Conservation (phyloP, 2,329 filamentous ascomycete species). For the Penicillium capsulatum region DNA sequence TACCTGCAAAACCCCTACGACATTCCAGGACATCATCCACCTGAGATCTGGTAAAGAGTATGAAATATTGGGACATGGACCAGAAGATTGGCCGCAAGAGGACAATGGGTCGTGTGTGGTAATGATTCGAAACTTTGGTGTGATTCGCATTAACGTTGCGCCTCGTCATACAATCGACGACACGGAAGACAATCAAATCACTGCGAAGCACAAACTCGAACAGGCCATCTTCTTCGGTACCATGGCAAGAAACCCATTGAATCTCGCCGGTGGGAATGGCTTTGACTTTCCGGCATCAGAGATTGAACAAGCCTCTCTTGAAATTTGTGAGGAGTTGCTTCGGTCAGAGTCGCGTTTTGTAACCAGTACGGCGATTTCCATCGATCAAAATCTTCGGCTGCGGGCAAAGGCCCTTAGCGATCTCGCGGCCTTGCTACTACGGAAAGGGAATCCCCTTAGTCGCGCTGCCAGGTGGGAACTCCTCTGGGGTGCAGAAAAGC, state of each 20-base stretch:
- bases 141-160: conserved; percentile 52
- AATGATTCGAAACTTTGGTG: conserved; percentile 55
- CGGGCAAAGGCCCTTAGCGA: conserved; percentile 70
- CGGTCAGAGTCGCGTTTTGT: conserved; percentile 72
- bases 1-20: conserved; percentile 58
- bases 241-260: conserved; percentile 78
- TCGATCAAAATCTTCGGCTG: conserved; percentile 74
- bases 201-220: conserved; percentile 83
- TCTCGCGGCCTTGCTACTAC: conserved; percentile 66
- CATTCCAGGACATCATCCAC: conserved; percentile 83
- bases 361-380: conserved; percentile 65
- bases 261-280: conserved; percentile 67
- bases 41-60: conserved; percentile 57
- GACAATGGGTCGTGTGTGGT: conserved; percentile 45
- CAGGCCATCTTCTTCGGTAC: conserved; percentile 92
- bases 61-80: conserved; percentile 47
- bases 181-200: conserved; percentile 52
- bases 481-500: conserved; percentile 85
- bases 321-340: conserved; percentile 76
- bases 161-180: conserved; percentile 46
- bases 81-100: conserved; percentile 44
- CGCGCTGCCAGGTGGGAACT: conserved; percentile 70
- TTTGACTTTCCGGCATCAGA: conserved; percentile 65
- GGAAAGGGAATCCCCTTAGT: conserved; percentile 60
- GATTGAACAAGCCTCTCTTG: conserved; percentile 69